These are phyloP conservation scores for Zygosaccharomyces pseudobailii DNA, from an alignment of 1,139 yeast species.

Conservation along the genomic window DNA sequence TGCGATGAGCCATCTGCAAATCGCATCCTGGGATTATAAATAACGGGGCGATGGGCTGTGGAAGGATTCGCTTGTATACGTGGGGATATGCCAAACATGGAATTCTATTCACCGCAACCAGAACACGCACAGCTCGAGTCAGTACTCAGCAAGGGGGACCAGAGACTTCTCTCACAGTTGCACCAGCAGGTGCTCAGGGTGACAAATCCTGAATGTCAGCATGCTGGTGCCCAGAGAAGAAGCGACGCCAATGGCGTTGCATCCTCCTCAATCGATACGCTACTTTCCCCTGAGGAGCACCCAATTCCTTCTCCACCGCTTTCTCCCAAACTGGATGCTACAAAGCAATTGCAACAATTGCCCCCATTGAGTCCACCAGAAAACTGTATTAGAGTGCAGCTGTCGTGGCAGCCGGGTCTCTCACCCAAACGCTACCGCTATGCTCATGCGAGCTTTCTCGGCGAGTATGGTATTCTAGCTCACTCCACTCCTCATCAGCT, in stretches of 20 bases:
- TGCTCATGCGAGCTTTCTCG: conserved; percentile 11
- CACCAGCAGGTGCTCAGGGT: conserved; percentile 14
- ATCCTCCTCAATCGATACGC: conserved; percentile 10
- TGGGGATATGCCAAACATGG: conserved; percentile 14
- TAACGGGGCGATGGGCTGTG: neutral
- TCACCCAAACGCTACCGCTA: conserved; percentile 11
- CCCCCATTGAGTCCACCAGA: neutral
- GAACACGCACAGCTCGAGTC: conserved; percentile 28
- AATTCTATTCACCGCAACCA: conserved; percentile 29
- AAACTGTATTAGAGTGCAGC: conserved; percentile 5
- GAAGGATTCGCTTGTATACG: neutral
- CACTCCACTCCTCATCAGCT: neutral
- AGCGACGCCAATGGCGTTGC: conserved; percentile 9
- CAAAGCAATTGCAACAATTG: neutral
- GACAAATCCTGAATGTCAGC: conserved; percentile 4
- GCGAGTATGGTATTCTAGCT: conserved; percentile 12
- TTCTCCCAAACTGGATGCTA: conserved; percentile 23
- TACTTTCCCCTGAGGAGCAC: conserved; percentile 16
- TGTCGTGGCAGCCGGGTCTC: conserved; percentile 12
- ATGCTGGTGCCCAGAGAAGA: conserved; percentile 2
- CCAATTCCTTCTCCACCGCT: conserved; percentile 32
- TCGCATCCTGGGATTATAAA: conserved; percentile 5
- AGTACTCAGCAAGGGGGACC: conserved; percentile 1
- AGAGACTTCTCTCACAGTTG: conserved; percentile 5
- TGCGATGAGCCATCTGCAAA: conserved; percentile 8